Base-by-base conservation (phyloP, 768 basidiomycete genomes). In the Xerocomus potaroensis region DNA sequence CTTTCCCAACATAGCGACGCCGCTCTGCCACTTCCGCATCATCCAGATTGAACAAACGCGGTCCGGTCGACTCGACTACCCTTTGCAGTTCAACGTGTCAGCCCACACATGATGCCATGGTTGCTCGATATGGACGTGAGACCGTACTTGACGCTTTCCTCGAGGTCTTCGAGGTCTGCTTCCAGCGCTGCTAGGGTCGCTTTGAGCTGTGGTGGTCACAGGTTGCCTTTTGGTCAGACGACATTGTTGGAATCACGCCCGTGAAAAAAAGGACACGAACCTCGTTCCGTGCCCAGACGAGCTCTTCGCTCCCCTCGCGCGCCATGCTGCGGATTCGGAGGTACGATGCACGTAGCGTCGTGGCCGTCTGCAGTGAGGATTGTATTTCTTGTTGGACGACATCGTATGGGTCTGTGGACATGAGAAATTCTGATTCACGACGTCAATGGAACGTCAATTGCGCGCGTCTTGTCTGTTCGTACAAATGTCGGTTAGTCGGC, bases 121-220 rank as follows among this genome's bases (percentile, higher is more conserved):
- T n/a, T 14, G 7, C 34, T 35, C 15, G 21, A 31, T 24, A 37
- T 14, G 15, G 8, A 5, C 15, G 12, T 12, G n/a, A n/a, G 29
- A 19, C 62, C 78, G 53, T 64, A 90, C 89, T 80, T 84, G 35
- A 98, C 93, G 59, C 90, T 92, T 60, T 91, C 91, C 41, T 96
- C 93, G n/a, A 98, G 69, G 62, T 92, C 92, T 50, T 92, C 90
- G 19, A 95, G 63, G 69, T 97, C 94, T 0, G 86, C 85, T 60
- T 93, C 89, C 22, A 97, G 70, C 2, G 84, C 69, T 1, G 80
- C 76, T 8, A 98, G 75, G 2, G 87, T 87, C 0, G 81, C 83
- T 64, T 82, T 83, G 43, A 96, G 70, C 86, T 91, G 62, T 12
- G 33, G 43, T 23, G 3, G 6, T 14, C 18, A 35, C 11, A 10